These are phyloP conservation scores for Thraustotheca clavata DNA, from an alignment of 352 stramenopile species.

Conservation along the genomic window DNA sequence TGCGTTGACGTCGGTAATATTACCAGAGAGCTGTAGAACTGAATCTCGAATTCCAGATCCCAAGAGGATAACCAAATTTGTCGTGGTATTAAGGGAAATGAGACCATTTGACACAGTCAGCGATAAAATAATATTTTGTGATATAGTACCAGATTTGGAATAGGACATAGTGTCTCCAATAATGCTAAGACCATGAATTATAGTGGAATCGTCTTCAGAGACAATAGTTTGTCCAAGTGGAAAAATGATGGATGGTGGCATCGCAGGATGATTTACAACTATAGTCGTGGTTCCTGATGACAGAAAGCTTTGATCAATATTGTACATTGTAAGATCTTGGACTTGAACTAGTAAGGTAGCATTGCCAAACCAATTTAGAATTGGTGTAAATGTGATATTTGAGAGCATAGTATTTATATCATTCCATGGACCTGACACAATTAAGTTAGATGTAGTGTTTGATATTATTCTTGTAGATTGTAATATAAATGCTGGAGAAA, in stretches of 20 bases:
- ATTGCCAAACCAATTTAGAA: constrained; percentile 4
- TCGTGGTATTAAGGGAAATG: background rate
- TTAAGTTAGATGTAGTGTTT: background rate
- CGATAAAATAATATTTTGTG: background rate
- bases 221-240: background rate
- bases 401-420: constrained; percentile 3
- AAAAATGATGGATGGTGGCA: background rate
- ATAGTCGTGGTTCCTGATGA: background rate
- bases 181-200: background rate
- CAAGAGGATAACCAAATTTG: constrained; percentile 1
- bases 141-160: background rate
- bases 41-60: constrained; percentile 28
- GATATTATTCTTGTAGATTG: background rate
- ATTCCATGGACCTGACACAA: background rate
- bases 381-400: background rate
- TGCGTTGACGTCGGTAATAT: constrained; percentile 43
- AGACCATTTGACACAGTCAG: background rate
- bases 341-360: background rate
- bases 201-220: background rate
- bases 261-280: background rate
- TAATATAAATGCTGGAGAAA: background rate
- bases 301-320: background rate
- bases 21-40: constrained; percentile 44
- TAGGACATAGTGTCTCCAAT: background rate
- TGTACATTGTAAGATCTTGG: constrained; percentile 4